Percentiles rank a stretch among this genome's conserved stretches.
Conservation (phyloP, 345 rosid genomes). For the Corymbia maculata region DNA sequence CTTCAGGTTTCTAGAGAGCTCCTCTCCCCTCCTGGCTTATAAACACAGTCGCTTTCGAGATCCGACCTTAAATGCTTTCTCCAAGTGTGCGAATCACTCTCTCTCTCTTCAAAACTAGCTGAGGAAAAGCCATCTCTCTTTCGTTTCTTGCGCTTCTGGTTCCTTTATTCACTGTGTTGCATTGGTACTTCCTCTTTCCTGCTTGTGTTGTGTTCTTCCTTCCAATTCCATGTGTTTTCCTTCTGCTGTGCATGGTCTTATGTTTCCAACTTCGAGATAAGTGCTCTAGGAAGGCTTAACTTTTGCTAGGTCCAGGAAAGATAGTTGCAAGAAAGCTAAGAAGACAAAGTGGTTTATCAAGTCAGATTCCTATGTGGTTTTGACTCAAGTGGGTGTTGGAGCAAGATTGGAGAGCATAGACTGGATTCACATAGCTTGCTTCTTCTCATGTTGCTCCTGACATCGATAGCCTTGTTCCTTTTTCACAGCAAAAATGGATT, state of each 20-base stretch:
- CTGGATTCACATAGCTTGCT: slow-evolving; percentile 24
- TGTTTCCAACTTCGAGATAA: not conserved
- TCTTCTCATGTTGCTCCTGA: slow-evolving; percentile 70
- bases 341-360: not conserved
- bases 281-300: not conserved
- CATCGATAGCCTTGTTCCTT: slow-evolving; percentile 22
- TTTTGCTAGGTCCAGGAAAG: not conserved
- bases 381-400: slow-evolving; percentile 13
- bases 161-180: not conserved
- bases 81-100: not conserved
- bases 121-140: not conserved
- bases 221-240: not conserved
- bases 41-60: not conserved
- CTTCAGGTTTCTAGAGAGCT: not conserved
- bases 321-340: not conserved
- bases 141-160: not conserved
- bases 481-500: slow-evolving; percentile 1
- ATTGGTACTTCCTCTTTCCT: not conserved
- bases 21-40: not conserved
- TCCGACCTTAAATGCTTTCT: not conserved
- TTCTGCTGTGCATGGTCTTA: not conserved
- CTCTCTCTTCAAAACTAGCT: not conserved
- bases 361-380: not conserved
- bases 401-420: slow-evolving; percentile 56
- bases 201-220: not conserved